Base-by-base conservation (phyloP, 1,284 basidiomycete species). In the Vanrija sp. region DNA sequence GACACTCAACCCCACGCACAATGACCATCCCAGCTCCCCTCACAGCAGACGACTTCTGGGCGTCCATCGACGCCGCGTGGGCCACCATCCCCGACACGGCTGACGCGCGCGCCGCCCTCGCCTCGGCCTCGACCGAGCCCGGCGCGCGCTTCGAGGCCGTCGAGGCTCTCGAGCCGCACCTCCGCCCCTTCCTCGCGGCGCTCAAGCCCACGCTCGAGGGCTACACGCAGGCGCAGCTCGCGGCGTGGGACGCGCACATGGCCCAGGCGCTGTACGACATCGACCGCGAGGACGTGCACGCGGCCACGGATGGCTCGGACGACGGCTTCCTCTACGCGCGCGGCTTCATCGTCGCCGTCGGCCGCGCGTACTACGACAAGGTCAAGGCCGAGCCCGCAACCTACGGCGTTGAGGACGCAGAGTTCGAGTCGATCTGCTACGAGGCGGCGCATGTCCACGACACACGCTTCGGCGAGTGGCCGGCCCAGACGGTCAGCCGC, bases 301-400 rank as follows among this genome's bases (percentile, higher is more conserved):
- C 24, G 5, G 42, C 41, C 10, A 24, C 44, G 24, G 27, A 54
- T 31, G 27, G 45, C 14, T 42, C 25, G 20, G 52, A 60, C 43
- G 50, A 64, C 31, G 37, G 50, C 25, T 47, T 55, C 41, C 47
- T 58, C 7, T 54, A 54, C 22, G 31, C 43, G 2, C 49, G 56
- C 20, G 56, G 52, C 3, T 58, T 48, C 9, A 43, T 58, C 23
- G 52, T 58, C 5, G 41, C 35, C 14, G 31, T 19, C 12, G 56
- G 56, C 14, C 20, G 18, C 6, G 16, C 3, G 41, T 54, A 58
- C 46, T 58, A 37, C 23, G 49, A 51, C 19, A 19, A 27, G 2
- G 52, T 58, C 7, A 45, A 44, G 31, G n/a, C 7, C 12, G 18
- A 44, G 15, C 52, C 52, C 3, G 43, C 2, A 12, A 20, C 16